Base-by-base conservation (phyloP, 495 filamentous ascomycete species). In the Daldinia loculata region DNA sequence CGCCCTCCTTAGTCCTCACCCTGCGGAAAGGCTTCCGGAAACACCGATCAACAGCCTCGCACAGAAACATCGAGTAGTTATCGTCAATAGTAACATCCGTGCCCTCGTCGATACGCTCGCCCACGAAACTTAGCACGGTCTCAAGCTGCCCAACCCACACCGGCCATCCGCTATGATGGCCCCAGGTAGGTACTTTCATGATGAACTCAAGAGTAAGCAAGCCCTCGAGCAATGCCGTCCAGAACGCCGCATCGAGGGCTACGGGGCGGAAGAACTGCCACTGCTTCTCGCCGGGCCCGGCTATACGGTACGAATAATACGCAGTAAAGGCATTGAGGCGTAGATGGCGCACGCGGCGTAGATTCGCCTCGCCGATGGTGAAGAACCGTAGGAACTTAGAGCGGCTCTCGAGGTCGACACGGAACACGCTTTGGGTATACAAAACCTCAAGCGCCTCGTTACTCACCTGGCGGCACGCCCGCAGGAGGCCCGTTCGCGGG, bases 371-470 rank as follows among this genome's bases (percentile, higher is more conserved):
- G 26, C 61, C 61, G 3, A 70, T 17, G 1, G 61, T 26, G 39
- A 65, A 70, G 29, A 66, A 66, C 2, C 51, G 30, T 17, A 45
- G 41, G 52, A 53, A 59, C 24, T 6, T 7, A 14, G 22, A 17
- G 2, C 24, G 26, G 48, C 56, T 53, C 68, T 66, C 68, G 32
- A 71, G 24, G 8, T 19, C n/a, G 17, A 72, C 56, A 22, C 64
- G 50, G 61, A 78, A 74, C 4, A 55, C 60, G 66, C 67, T 79
- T 17, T 53, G 52, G 6, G 1, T 45, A 24, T 76, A 78, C 29
- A 78, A 32, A 2, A 77, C 61, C 9, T 66, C 56, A 1, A 69
- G 61, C 0, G 55, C 72, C 57, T 78, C 76, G 11, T 67, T 55
- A 32, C 70, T 69, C 24, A 58, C 41, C 48, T 55, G 53, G 9